Conservation (phyloP, 192 early-diverging fungal species). For the Cetraspora pellucida region DNA sequence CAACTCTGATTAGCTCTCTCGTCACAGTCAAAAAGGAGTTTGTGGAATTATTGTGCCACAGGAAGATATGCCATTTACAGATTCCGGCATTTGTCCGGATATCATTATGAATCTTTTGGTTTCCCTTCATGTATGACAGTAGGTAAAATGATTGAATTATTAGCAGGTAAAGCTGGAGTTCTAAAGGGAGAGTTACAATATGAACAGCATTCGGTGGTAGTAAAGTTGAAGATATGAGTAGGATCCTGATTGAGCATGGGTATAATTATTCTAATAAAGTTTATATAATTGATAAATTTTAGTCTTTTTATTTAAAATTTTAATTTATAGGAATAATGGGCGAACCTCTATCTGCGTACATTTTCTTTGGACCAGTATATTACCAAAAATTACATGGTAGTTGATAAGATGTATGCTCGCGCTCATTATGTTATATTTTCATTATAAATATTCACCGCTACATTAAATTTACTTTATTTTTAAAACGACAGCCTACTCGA, state of each 20-base stretch:
- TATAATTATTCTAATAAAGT: conserved; percentile 98
- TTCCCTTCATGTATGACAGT: conserved; percentile 99
- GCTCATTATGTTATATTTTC: conserved; percentile 50
- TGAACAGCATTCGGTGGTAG: conserved; percentile 92
- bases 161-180: conserved; percentile 95
- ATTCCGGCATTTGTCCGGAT: conserved; percentile 88
- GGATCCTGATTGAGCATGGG: conserved; percentile 87
- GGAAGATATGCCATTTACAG: conserved; percentile 97
- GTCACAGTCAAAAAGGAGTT: conserved; percentile 98
- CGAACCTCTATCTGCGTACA: conserved; percentile 90
- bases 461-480: background rate
- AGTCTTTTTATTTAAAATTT: background rate
- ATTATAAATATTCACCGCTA: background rate
- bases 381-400: conserved; percentile 99
- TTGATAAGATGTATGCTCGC: conserved; percentile 99
- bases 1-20: conserved; percentile 93
- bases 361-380: conserved; percentile 95
- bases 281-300: too few relatives aligned
- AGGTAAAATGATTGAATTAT: conserved; percentile 97
- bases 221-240: conserved; percentile 96
- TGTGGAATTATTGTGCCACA: conserved; percentile 96
- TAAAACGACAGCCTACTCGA: conserved; percentile 87
- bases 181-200: conserved; percentile 91
- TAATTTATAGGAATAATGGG: conserved; percentile 67
- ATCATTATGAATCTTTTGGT: conserved; percentile 99